A percentile compares a stretch with the other conserved stretches of the same genome.
Evolutionary conservation across 106 monocot species (phyloP).

Genomic region (Hemerocallis citrina): DNA sequence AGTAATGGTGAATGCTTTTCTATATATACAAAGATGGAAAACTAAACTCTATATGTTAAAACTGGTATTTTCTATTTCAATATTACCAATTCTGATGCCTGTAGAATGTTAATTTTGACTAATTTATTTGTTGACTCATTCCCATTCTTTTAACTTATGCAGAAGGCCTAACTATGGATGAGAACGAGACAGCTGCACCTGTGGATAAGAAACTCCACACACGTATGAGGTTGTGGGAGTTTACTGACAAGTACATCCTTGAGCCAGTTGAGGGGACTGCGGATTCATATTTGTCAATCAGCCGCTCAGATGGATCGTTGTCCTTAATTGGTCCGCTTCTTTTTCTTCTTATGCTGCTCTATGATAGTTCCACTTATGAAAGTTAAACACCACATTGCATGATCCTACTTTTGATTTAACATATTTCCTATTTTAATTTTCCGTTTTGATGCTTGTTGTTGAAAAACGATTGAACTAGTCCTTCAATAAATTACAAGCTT

Average conservation of each 20-base stretch:
- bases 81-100: not conserved
- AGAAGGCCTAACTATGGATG: slow-evolving; percentile 3
- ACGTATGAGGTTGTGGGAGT: slow-evolving; percentile 77
- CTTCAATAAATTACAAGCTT: not conserved
- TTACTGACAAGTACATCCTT: slow-evolving; percentile 62
- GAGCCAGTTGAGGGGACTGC: slow-evolving; percentile 53
- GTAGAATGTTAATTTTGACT: not conserved
- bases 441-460: not conserved
- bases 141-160: not conserved
- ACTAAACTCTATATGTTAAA: no score
- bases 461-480: no score
- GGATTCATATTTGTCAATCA: slow-evolving; percentile 57
- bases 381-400: not conserved
- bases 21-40: no score
- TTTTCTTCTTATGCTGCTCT: not conserved
- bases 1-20: no score
- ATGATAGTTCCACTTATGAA: not conserved
- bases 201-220: slow-evolving; percentile 37
- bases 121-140: not conserved
- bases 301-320: slow-evolving; percentile 64
- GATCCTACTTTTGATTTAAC: not conserved
- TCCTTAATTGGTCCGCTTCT: slow-evolving; percentile 42
- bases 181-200: not conserved
- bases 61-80: no score
- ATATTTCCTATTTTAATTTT: not conserved